phyloP scores from a whole-genome alignment of 1,284 basidiomycete species.

The Trametes polyzona region DNA sequence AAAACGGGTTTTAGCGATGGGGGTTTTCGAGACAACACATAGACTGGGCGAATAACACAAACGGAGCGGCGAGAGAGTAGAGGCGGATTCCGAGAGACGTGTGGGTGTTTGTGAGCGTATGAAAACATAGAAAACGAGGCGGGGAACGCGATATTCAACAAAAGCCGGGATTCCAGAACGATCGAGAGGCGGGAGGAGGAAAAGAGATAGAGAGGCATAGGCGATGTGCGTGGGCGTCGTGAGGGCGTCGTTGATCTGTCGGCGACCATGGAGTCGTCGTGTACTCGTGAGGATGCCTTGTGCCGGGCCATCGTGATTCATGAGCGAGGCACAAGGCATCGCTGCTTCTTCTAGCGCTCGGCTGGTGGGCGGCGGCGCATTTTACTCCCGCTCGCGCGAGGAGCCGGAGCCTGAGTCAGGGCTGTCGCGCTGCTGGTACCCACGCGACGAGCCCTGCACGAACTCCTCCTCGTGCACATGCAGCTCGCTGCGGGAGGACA shows the following conservation, averaged over 20 bases:
- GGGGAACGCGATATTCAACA: not conserved
- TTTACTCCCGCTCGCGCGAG: conserved; percentile 11
- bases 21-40: too few relatives aligned
- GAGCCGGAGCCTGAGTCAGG: conserved; percentile 12
- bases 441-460: conserved; percentile 16
- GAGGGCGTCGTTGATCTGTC: not conserved
- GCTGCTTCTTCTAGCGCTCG: not conserved
- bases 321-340: conserved; percentile 6
- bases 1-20: too few relatives aligned
- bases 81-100: not conserved
- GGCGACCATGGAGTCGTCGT: not conserved
- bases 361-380: not conserved
- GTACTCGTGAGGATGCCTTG: not conserved
- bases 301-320: conserved; percentile 1
- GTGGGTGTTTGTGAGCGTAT: not conserved
- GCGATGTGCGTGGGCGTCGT: not conserved
- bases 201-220: not conserved
- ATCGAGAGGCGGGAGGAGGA: too few relatives aligned
- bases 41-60: not conserved
- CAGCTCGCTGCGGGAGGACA: not conserved
- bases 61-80: not conserved
- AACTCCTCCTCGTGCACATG: conserved; percentile 1
- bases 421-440: conserved; percentile 10
- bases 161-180: too few relatives aligned
- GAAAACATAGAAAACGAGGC: not conserved